Evolutionary conservation across 2,329 filamentous ascomycete species (phyloP), one percentile per base, ranked within the genome.

Genomic region (Ampelomyces quisqualis): DNA sequence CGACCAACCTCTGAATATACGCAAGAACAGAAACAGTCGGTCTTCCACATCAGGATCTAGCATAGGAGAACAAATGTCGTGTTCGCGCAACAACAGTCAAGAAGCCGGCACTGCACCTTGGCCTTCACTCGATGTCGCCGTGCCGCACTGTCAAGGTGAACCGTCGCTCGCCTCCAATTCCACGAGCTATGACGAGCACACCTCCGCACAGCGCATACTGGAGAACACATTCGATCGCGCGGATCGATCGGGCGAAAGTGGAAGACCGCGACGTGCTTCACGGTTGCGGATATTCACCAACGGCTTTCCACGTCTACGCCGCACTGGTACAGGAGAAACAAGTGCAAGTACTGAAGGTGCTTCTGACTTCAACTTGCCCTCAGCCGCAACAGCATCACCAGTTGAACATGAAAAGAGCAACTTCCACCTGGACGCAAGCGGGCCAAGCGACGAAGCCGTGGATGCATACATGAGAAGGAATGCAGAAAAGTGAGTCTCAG

Each of bases 21-120:
- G 60, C 24, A 67, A 65, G 40, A 60, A 60, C 32, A 61, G 62
- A 30, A 54, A 55, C 34, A 64, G 56, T 24, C 53, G 49, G 28
- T 64, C 62, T 7, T 60, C 61, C 9, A 40, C 58, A 7, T 64
- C 62, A 17, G 51, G 37, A 13, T 61, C 61, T 14, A 60, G 50
- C 19, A 47, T 51, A 26, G 48, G 47, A 23, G 43, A 53, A 17
- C 34, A 23, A 2, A 53, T 46, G 46, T 29, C 38, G 15, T 43
- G 26, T n/a, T 49, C 49, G 17, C 47, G 49, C 32, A 43, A 47
- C 34, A 38, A 34, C 30, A 55, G 47, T 23, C 41, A 49, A 8
- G 47, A 53, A 19, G 21, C 34, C 18, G 31, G 13, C 10, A 27
- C 22, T 14, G 32, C 43, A 14, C 29, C 44, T 17, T 58, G 50